These are phyloP conservation scores for Epichloe sibirici DNA, from an alignment of 2,329 filamentous ascomycete genomes.

Conservation along the genomic window DNA sequence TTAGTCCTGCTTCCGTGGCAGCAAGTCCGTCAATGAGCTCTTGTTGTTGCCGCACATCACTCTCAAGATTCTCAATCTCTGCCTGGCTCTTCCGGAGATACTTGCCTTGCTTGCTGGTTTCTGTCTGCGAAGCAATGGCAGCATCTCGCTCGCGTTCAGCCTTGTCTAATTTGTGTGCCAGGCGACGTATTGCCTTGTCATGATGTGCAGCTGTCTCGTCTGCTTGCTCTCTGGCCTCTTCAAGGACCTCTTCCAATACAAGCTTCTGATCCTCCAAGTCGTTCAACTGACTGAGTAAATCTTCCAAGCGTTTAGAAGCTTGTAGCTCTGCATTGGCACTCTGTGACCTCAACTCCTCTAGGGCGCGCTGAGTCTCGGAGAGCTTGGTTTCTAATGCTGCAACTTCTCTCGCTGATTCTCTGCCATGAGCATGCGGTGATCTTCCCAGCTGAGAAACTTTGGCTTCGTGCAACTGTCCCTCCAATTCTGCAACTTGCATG, in stretches of 20 bases:
- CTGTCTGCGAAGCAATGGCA: conserved; percentile 21
- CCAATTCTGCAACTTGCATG: conserved; percentile 52
- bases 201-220: conserved; percentile 34
- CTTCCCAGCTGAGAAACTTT: conserved; percentile 38
- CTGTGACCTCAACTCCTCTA: conserved; percentile 40
- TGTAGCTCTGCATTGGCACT: conserved; percentile 39
- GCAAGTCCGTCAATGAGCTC: conserved; percentile 46
- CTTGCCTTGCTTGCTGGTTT: conserved; percentile 40
- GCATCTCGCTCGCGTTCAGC: conserved; percentile 34
- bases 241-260: conserved; percentile 45
- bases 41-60: conserved; percentile 59
- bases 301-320: conserved; percentile 27
- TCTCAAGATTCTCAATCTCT: conserved; percentile 56
- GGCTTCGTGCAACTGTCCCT: conserved; percentile 54
- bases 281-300: conserved; percentile 41
- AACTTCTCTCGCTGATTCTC: conserved; percentile 46
- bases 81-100: conserved; percentile 52
- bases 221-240: conserved; percentile 38
- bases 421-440: conserved; percentile 33
- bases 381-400: conserved; percentile 48
- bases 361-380: conserved; percentile 43
- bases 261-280: conserved; percentile 48
- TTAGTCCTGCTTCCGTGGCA: conserved; percentile 45
- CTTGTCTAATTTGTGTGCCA: conserved; percentile 38
- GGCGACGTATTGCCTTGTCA: conserved; percentile 29